phyloP scores from a whole-genome alignment of 2,329 filamentous ascomycete species.

The Coniochaeta prunicola region DNA sequence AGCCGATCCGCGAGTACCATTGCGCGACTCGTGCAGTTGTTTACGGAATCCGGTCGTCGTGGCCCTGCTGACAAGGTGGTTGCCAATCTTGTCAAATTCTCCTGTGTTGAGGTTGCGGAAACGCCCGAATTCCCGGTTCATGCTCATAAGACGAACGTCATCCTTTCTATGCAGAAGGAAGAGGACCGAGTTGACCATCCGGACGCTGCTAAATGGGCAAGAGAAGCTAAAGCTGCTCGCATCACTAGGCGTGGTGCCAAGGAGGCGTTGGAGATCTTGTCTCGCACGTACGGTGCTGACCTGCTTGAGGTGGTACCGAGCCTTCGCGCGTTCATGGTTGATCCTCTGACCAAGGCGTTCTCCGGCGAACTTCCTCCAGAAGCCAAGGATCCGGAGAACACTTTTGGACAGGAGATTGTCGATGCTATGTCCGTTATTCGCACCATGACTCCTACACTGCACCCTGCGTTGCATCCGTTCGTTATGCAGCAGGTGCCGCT shows the following conservation, averaged over 20 bases:
- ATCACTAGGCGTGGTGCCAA: conserved; percentile 91
- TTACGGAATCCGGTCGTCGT: conserved; percentile 70
- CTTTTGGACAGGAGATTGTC: conserved; percentile 84
- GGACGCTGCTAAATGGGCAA: conserved; percentile 83
- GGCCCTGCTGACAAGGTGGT: conserved; percentile 94
- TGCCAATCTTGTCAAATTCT: conserved; percentile 92
- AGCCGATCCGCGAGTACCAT: conserved; percentile 79
- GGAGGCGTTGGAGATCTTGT: conserved; percentile 84
- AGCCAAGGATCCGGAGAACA: conserved; percentile 64
- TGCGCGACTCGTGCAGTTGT: conserved; percentile 76
- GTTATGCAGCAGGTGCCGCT: conserved; percentile 77
- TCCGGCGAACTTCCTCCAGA: conserved; percentile 62
- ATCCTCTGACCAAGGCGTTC: conserved; percentile 70
- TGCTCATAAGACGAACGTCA: conserved; percentile 66
- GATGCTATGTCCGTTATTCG: conserved; percentile 90
- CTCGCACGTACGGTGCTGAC: conserved; percentile 67
- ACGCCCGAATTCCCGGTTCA: conserved; percentile 92
- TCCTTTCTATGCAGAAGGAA: conserved; percentile 92
- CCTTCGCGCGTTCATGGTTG: conserved; percentile 72
- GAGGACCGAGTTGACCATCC: conserved; percentile 91
- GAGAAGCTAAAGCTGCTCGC: conserved; percentile 79
- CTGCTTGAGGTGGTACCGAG: conserved; percentile 82
- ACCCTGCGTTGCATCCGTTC: conserved; percentile 68
- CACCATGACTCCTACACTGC: conserved; percentile 84
- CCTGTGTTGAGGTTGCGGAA: conserved; percentile 94